phyloP scores from a whole-genome alignment of 176 grass and related monocot species.

The Zea luxurians region DNA sequence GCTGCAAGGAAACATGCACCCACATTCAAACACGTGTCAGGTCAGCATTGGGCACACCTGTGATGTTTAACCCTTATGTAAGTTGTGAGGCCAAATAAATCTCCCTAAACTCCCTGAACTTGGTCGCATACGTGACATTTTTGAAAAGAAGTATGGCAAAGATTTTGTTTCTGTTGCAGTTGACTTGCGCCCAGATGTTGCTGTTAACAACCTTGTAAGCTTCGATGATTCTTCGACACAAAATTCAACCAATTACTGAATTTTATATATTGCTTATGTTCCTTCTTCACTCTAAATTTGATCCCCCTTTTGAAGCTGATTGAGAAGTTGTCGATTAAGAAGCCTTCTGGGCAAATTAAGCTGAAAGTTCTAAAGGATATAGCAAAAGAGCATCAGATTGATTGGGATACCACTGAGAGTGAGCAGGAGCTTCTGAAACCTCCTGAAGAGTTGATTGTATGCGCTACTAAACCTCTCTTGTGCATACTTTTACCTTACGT shows the following conservation, averaged over 20 bases:
- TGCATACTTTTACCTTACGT: conserved; percentile 19
- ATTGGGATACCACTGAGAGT: conserved; percentile 77
- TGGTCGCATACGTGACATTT: conserved; percentile 63
- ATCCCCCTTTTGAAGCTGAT: conserved; percentile 66
- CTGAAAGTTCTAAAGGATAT: conserved; percentile 89
- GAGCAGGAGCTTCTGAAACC: conserved; percentile 93
- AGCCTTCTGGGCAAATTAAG: conserved; percentile 82
- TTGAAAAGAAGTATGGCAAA: conserved; percentile 95
- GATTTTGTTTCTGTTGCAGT: conserved; percentile 82
- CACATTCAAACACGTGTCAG: too few species aligned
- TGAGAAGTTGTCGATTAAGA: conserved; percentile 89
- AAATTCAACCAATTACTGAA: conserved; percentile 12
- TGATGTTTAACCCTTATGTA: neutral
- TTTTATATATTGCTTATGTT: neutral
- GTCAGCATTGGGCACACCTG: neutral
- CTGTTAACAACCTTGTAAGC: conserved; percentile 85
- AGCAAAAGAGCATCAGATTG: conserved; percentile 82
- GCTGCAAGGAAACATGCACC: too few species aligned
- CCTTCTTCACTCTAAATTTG: conserved; percentile 29
- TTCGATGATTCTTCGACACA: neutral
- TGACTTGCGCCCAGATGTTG: conserved; percentile 71
- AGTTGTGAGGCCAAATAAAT: neutral
- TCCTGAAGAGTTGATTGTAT: conserved; percentile 66
- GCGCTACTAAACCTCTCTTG: neutral
- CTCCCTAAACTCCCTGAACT: conserved; percentile 77